Evolutionary conservation across 345 rosid genomes (phyloP), one percentile per base, ranked within the genome.

Genomic region (Clarkia xantiana): DNA sequence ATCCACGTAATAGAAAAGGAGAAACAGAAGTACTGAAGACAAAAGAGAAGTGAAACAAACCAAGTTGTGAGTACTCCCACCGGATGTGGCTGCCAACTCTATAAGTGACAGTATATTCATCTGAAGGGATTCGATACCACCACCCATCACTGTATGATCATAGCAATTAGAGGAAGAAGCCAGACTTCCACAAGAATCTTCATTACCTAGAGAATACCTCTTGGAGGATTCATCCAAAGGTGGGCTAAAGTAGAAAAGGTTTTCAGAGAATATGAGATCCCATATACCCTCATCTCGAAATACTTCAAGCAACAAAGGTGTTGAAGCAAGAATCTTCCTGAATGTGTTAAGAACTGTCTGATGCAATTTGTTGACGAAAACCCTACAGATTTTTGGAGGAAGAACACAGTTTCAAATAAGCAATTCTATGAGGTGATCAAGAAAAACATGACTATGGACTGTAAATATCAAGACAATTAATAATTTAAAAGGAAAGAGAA

Each of bases 221-320:
- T 44, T 62, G 52, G 57, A 45, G 44, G 63, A 51, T 54, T 68
- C 74, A 54, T 64, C 79, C 42, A 66, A 66, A 51, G 65, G 36
- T 3, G 67, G 54, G 40, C 61, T 72, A 54, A 68, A 76, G 67
- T 77, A 76, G 73, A 81, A 81, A 59, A 78, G 71, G 40, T 74
- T 69, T 62, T 81, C 85, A 15, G 90, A 81, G 70, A 81, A 81
- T 43, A 81, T 56, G 60, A 81, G 85, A 51, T 81, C 85, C 90
- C 90, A 81, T 40, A 81, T 49, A 16, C 85, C 76, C 55, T 76
- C 85, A 56, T 71, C 77, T 61, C 90, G 70, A 11, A 76, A 66
- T 51, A 70, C 60, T 62, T 76, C 80, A 48, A 81, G 67, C 18
- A 65, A 62, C 40, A 11, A 50, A 45, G 85, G 72, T 42, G 71